Base-by-base conservation (phyloP, 371 early-diverging fungal species). In the Chytridium lagenaria region DNA sequence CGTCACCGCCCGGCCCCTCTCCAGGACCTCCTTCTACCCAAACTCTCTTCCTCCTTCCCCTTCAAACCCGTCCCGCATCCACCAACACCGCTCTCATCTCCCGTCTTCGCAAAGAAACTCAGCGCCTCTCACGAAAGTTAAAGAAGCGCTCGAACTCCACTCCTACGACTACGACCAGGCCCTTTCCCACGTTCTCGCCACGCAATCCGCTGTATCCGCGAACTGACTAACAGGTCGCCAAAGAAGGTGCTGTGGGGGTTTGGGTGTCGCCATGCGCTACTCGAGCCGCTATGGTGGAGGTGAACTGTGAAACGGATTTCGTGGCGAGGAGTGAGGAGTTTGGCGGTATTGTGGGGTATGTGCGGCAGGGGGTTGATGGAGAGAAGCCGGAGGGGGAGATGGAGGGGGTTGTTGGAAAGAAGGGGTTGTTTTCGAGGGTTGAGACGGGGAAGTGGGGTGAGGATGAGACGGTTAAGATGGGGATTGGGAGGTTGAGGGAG, bases 291-390 rank as follows among this genome's bases (percentile, higher is more conserved):
- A 61, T 78, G 40, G 73, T 82, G 2, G 86, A 93, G 89, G 76
- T 94, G 66, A 92, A 93, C 82, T 94, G 94, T 73, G 98, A 97
- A 81, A 95, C 98, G 0, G 98, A 97, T 79, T 97, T 97, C 85
- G 98, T 96, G 7, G 91, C 94, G 12, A 88, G 94, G 70, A 91
- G 91, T 74, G 86, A 86, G 44, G 83, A 95, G 52, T 94, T 92
- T 33, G 78, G 86, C 19, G 84, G 86, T 61, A 90, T 93, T 59
- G 92, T 94, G 0, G 83, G 86, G 0, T 89, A 91, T 0, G 90
- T 71, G n/a, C 7, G 55, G 23, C 5, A 52, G 55, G 12, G 5
- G 5, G 5, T 52, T 26, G 12, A 7, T 12, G 55, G 5, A 23
- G 55, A 52, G n/a, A 23, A 52, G n/a, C 7, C 12, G 7, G 12